Percentiles rank a stretch among this genome's conserved stretches.
phyloP scores from a whole-genome alignment of 345 rosid genomes.

The Hibiscus mutabilis region DNA sequence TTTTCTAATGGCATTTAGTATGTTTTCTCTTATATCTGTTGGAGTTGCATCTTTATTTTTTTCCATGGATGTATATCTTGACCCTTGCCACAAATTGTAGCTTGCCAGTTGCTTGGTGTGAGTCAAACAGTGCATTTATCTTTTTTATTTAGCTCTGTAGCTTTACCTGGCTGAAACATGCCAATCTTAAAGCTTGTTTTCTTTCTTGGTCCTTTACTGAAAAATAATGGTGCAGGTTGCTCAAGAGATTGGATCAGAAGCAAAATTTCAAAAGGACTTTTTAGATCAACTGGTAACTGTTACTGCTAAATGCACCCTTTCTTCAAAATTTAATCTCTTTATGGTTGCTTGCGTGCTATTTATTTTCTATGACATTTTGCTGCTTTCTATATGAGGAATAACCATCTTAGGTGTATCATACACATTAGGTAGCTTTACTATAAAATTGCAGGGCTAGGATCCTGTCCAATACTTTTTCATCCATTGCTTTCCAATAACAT shows the following conservation, averaged over 20 bases:
- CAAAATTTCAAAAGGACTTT: constrained; percentile 68
- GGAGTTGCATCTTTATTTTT: not conserved
- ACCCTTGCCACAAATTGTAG: not conserved
- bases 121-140: not conserved
- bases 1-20: not conserved
- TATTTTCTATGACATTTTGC: not conserved
- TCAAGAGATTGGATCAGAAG: constrained; percentile 68
- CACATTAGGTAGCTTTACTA: not conserved
- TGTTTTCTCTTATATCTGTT: not conserved
- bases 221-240: constrained; percentile 54
- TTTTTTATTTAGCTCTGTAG: not conserved
- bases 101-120: not conserved
- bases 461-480: too few species aligned
- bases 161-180: not conserved
- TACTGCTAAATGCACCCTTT: not conserved
- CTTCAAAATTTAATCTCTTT: not conserved
- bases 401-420: not conserved
- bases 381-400: not conserved
- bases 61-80: not conserved
- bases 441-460: not conserved
- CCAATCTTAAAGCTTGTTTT: not conserved
- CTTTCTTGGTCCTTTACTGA: not conserved
- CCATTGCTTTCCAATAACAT: too few species aligned
- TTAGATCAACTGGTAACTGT: constrained; percentile 62
- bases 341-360: not conserved